Conservation (phyloP, 768 basidiomycete genomes). For the Xerocomus spinulosus region DNA sequence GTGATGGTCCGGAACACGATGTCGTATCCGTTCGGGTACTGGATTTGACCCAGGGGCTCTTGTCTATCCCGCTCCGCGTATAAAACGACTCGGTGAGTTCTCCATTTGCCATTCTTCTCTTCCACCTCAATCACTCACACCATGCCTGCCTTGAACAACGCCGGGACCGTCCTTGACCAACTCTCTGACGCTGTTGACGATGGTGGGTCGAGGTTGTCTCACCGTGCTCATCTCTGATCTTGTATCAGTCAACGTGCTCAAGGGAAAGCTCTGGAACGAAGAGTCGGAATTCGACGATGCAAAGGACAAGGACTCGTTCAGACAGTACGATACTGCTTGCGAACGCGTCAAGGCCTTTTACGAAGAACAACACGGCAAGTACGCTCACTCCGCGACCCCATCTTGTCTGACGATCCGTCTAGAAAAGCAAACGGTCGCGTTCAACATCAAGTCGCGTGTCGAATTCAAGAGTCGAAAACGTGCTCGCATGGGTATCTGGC, state of each 20-base stretch:
- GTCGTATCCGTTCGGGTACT: slow-evolving; percentile 15
- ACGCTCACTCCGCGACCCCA: not conserved
- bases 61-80: slow-evolving; percentile 13
- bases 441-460: slow-evolving; percentile 74
- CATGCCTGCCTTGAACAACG: slow-evolving; percentile 26
- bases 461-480: slow-evolving; percentile 64
- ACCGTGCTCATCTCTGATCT: not conserved
- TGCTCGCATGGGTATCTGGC: slow-evolving; percentile 81
- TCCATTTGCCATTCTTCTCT: slow-evolving; percentile 1
- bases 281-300: slow-evolving; percentile 49
- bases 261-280: slow-evolving; percentile 56
- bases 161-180: slow-evolving; percentile 36
- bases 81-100: slow-evolving; percentile 12
- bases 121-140: not conserved
- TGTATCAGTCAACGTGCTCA: slow-evolving; percentile 60
- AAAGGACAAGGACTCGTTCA: slow-evolving; percentile 65
- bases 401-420: slow-evolving; percentile 1
- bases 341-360: slow-evolving; percentile 77
- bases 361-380: slow-evolving; percentile 69
- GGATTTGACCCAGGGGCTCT: slow-evolving; percentile 9
- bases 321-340: slow-evolving; percentile 71
- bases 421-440: slow-evolving; percentile 87
- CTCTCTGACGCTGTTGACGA: slow-evolving; percentile 48
- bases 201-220: slow-evolving; percentile 30
- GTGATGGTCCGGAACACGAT: slow-evolving; percentile 19